Conservation (phyloP, 345 rosid genomes). For the Aethionema arabicum region DNA sequence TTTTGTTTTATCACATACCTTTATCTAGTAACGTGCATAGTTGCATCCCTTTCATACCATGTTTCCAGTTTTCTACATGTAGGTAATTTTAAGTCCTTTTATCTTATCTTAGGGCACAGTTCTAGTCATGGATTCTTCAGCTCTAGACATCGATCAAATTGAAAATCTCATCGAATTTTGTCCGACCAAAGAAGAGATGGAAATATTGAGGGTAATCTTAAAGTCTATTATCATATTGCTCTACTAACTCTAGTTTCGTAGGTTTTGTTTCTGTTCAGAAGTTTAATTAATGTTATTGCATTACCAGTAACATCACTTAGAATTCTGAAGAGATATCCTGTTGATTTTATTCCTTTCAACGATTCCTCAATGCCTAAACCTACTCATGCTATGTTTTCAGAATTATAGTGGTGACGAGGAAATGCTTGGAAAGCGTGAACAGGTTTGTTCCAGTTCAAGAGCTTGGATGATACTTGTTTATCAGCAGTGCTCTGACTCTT, state of each 20-base stretch:
- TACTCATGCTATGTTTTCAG: constrained; percentile 44
- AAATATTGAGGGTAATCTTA: constrained; percentile 62
- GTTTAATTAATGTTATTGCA: constrained; percentile 3
- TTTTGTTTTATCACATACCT: constrained; percentile 7
- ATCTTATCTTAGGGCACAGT: constrained; percentile 64
- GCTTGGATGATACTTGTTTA: constrained; percentile 17
- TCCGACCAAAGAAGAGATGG: constrained; percentile 98
- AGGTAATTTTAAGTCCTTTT: not conserved
- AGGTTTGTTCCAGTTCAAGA: constrained; percentile 48
- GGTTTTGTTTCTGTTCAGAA: constrained; percentile 21
- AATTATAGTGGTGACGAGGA: constrained; percentile 81
- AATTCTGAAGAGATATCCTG: constrained; percentile 8
- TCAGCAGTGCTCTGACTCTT: constrained; percentile 33
- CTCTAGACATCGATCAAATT: constrained; percentile 91
- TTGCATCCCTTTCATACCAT: constrained; percentile 11
- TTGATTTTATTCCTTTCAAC: not conserved
- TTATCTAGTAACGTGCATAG: not conserved
- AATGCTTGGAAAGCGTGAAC: constrained; percentile 97
- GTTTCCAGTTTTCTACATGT: not conserved
- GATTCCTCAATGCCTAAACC: constrained; percentile 20
- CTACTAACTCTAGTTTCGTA: constrained; percentile 6
- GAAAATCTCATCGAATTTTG: constrained; percentile 97
- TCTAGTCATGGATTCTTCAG: constrained; percentile 84
- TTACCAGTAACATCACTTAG: constrained; percentile 14
- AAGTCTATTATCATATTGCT: constrained; percentile 19